phyloP scores from a whole-genome alignment of 2,329 filamentous ascomycete genomes.

The Fusarium nelsonii region DNA sequence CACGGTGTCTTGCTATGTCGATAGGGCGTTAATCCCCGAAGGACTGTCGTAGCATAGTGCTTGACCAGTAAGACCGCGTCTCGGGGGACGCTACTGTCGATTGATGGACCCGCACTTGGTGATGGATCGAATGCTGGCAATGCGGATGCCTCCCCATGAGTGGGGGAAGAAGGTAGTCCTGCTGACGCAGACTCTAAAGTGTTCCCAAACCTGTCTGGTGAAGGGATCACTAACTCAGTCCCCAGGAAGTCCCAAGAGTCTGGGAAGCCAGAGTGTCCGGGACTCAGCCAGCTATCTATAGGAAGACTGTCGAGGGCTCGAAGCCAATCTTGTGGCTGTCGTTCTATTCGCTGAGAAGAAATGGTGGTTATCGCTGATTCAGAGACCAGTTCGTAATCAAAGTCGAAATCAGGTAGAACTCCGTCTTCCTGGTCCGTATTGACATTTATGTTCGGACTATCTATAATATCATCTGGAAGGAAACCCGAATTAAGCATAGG shows the following conservation, averaged over 20 bases:
- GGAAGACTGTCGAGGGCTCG: background rate
- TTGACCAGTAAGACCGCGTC: conserved; percentile 32
- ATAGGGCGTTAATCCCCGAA: conserved; percentile 32
- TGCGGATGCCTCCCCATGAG: rapidly evolving
- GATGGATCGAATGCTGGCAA: rapidly evolving
- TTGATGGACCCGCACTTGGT: background rate
- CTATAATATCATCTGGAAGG: rapidly evolving
- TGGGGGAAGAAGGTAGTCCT: background rate
- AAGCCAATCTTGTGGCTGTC: background rate
- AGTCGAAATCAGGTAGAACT: background rate
- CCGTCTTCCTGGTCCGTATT: background rate
- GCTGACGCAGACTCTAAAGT: background rate
- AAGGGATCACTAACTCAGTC: background rate
- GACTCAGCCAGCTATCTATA: background rate
- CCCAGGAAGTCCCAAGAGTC: conserved; percentile 27
- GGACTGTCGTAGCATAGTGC: conserved; percentile 28
- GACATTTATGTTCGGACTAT: rapidly evolving
- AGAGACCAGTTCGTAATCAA: background rate
- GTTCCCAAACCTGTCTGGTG: background rate
- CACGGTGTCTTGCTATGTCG: conserved; percentile 38
- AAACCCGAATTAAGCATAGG: background rate
- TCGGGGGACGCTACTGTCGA: conserved; percentile 2
- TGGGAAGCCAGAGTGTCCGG: background rate
- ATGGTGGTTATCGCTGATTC: background rate
- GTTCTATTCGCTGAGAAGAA: background rate